A percentile compares a stretch with the other conserved stretches of the same genome.
These are phyloP conservation scores for Taxawa tesnikishii DNA, from an alignment of 2,329 filamentous ascomycete species.

Conservation along the genomic window DNA sequence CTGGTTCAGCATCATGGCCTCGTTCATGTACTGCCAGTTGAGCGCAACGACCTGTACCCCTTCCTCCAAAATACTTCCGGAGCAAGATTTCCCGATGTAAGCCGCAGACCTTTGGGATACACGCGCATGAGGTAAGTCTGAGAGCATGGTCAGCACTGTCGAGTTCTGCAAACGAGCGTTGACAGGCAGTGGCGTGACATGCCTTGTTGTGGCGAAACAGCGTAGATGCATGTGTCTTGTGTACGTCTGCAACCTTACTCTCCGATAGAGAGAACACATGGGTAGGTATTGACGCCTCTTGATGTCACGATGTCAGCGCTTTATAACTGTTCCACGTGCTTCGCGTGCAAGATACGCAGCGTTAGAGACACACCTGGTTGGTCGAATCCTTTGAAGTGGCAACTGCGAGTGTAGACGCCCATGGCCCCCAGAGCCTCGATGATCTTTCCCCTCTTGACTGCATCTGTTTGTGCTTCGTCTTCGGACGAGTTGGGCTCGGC, in stretches of 20 bases:
- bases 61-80: slow-evolving; percentile 77
- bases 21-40: slow-evolving; percentile 87
- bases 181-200: neutral
- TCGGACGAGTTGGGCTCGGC: slow-evolving; percentile 21
- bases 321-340: no score
- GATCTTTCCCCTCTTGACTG: slow-evolving; percentile 45
- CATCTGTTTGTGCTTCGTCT: slow-evolving; percentile 20
- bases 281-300: slow-evolving; percentile 39
- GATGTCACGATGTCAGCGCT: no score
- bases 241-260: slow-evolving; percentile 52
- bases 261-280: slow-evolving; percentile 56
- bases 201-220: slow-evolving; percentile 66
- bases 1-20: slow-evolving; percentile 92
- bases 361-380: slow-evolving; percentile 32
- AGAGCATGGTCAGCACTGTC: slow-evolving; percentile 2
- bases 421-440: slow-evolving; percentile 59
- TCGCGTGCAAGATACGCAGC: no score
- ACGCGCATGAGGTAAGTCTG: slow-evolving; percentile 71
- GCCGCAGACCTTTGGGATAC: slow-evolving; percentile 72
- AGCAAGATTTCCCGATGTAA: slow-evolving; percentile 77
- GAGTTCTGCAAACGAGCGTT: neutral
- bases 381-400: slow-evolving; percentile 63
- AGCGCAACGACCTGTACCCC: slow-evolving; percentile 80
- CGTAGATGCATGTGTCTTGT: slow-evolving; percentile 38
- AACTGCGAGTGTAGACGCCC: slow-evolving; percentile 78